These are phyloP conservation scores for Chalara sp. DNA, from an alignment of 2,329 filamentous ascomycete genomes.

Conservation along the genomic window DNA sequence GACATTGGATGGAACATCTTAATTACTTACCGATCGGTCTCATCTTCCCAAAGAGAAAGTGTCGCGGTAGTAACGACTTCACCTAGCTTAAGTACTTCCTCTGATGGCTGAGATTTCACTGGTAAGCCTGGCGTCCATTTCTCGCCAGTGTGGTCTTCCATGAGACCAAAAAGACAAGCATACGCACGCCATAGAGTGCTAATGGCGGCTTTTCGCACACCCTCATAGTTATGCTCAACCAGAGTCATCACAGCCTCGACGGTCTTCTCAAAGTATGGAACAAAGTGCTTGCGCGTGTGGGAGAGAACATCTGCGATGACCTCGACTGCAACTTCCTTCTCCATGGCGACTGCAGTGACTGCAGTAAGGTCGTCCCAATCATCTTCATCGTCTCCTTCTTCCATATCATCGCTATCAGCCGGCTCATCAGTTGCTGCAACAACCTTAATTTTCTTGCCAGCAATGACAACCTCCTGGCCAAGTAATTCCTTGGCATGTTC, in stretches of 20 bases:
- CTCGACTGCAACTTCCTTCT: slow-evolving; percentile 96
- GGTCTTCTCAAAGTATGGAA: slow-evolving; percentile 84
- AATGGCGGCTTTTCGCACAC: slow-evolving; percentile 85
- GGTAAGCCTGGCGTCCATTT: slow-evolving; percentile 91
- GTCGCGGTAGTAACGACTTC: slow-evolving; percentile 81
- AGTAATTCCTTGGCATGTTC: slow-evolving; percentile 69
- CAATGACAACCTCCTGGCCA: slow-evolving; percentile 69
- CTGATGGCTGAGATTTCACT: slow-evolving; percentile 69
- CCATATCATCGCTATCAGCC: slow-evolving; percentile 53
- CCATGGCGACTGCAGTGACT: slow-evolving; percentile 82
- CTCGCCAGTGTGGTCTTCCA: slow-evolving; percentile 67
- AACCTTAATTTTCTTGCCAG: slow-evolving; percentile 80
- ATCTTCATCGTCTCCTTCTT: slow-evolving; percentile 69
- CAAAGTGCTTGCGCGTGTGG: slow-evolving; percentile 71
- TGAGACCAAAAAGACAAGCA: slow-evolving; percentile 81
- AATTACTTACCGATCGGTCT: slow-evolving; percentile 80
- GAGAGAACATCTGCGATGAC: slow-evolving; percentile 89
- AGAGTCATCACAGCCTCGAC: slow-evolving; percentile 76
- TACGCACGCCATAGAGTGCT: slow-evolving; percentile 91
- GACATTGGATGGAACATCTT: slow-evolving; percentile 12
- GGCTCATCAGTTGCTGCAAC: slow-evolving; percentile 54
- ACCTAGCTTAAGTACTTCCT: slow-evolving; percentile 77
- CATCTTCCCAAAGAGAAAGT: slow-evolving; percentile 78
- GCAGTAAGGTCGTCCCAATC: slow-evolving; percentile 80
- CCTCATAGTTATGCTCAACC: slow-evolving; percentile 84